Conservation (phyloP, 768 basidiomycete genomes). For the Boletus speciosus region DNA sequence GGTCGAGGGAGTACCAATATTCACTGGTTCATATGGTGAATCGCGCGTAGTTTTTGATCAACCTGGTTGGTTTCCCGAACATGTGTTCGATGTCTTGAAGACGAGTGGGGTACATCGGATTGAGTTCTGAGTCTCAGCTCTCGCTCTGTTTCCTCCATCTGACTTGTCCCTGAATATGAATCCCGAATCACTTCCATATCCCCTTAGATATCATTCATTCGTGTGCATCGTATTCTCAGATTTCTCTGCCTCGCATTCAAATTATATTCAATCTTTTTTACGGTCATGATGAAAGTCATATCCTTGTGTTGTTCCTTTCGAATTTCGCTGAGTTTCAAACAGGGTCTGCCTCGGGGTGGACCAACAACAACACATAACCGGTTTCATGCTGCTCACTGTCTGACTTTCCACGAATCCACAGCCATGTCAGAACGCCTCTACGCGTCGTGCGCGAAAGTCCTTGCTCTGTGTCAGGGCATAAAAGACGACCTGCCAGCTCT, state of each 20-base stretch:
- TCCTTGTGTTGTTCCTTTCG: not conserved
- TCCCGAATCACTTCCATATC: not conserved
- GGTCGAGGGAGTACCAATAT: constrained; percentile 73
- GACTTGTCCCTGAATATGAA: not conserved
- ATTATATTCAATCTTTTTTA: not conserved
- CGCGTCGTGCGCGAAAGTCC: constrained; percentile 64
- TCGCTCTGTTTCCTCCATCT: not conserved
- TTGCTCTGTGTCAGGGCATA: constrained; percentile 53
- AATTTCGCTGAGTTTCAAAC: constrained; percentile 6
- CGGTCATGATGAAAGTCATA: no score
- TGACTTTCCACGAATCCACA: not conserved
- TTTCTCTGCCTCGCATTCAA: not conserved
- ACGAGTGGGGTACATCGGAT: constrained; percentile 25
- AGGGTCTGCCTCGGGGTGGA: not conserved
- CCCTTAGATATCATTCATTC: not conserved
- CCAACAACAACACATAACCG: not conserved
- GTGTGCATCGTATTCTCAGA: not conserved
- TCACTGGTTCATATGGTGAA: constrained; percentile 47
- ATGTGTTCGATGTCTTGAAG: constrained; percentile 4
- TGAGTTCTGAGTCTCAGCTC: no score
- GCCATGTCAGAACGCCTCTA: constrained; percentile 44
- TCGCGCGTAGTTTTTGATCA: constrained; percentile 49
- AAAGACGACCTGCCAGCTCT: constrained; percentile 56
- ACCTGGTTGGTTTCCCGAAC: constrained; percentile 65
- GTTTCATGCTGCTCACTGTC: not conserved